Evolutionary conservation across 1,139 yeast species (phyloP), one percentile per base, ranked within the genome.

Genomic region (Kodamaea derodonti): DNA sequence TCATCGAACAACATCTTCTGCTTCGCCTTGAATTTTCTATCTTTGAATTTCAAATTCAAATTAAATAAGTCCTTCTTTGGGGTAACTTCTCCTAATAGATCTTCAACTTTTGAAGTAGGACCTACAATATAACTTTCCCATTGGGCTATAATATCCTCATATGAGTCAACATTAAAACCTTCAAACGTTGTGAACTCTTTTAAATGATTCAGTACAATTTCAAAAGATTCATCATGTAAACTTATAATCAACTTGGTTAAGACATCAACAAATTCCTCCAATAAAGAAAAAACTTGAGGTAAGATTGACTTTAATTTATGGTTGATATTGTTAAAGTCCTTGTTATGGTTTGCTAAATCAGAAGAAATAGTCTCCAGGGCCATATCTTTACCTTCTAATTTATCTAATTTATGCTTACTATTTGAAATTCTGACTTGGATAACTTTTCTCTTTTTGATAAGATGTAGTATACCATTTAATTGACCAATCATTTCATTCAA

Each of bases 251-350:
- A 55, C 36, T 65, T 56, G 4, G 72, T 55, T 10, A 75, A 40
- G 30, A 58, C 56, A 30, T 67, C 74, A 12, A 77, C 56, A 42
- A 76, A 75, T 49, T 78, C 82, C 23, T 77, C 77, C 37, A 77
- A 51, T 27, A 67, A 59, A 6, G 62, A 52, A 33, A 74, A 51
- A 3, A 70, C 57, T 39, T 68, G 72, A 2, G 84, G 84, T 15
- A 77, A 56, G 3, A 62, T 47, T 4, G 65, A 34, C 35, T 60
- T 62, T 12, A 68, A 51, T 39, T 69, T 72, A 12, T 56, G 58
- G 48, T 71, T 72, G 14, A 72, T 44, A 9, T 60, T 61, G 15
- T 51, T 49, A 42, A 56, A 73, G 9, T 58, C 51, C 3, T 48
- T 46, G 20, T 58, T 58, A 6, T 58, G 52, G n/a, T 55, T 58